phyloP scores from a whole-genome alignment of 2,329 filamentous ascomycete species.

The Penicillium sp. region DNA sequence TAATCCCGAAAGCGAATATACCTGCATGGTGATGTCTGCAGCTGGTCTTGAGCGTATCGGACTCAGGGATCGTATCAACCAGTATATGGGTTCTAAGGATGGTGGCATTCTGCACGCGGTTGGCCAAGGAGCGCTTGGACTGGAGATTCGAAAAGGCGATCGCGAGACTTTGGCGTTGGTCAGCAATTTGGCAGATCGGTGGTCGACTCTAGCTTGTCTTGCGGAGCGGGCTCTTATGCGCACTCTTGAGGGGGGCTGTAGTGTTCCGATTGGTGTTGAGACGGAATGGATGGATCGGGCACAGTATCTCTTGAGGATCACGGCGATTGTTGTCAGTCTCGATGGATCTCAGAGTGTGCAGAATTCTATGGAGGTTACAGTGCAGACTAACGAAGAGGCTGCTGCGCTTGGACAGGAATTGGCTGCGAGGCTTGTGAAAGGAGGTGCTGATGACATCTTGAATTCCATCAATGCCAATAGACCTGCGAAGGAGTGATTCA shows the following conservation, averaged over 20 bases:
- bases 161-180: constrained; percentile 3
- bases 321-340: neutral
- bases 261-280: constrained; percentile 20
- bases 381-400: neutral
- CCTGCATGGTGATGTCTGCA: constrained; percentile 78
- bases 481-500: neutral
- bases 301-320: neutral
- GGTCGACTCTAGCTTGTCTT: constrained; percentile 9
- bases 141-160: constrained; percentile 9
- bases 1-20: constrained; percentile 64
- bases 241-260: constrained; percentile 13
- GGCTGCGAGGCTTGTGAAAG: neutral
- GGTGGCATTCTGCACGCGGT: constrained; percentile 71
- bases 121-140: constrained; percentile 77
- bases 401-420: neutral
- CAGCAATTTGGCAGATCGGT: constrained; percentile 5
- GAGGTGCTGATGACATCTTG: neutral
- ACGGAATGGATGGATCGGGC: neutral
- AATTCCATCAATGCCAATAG: neutral
- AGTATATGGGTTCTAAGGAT: constrained; percentile 64
- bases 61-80: constrained; percentile 67
- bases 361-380: neutral
- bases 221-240: constrained; percentile 14
- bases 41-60: constrained; percentile 75
- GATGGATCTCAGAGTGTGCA: neutral